phyloP scores from a whole-genome alignment of 2,329 filamentous ascomycete species.

The Sphaerulina vaccinii region DNA sequence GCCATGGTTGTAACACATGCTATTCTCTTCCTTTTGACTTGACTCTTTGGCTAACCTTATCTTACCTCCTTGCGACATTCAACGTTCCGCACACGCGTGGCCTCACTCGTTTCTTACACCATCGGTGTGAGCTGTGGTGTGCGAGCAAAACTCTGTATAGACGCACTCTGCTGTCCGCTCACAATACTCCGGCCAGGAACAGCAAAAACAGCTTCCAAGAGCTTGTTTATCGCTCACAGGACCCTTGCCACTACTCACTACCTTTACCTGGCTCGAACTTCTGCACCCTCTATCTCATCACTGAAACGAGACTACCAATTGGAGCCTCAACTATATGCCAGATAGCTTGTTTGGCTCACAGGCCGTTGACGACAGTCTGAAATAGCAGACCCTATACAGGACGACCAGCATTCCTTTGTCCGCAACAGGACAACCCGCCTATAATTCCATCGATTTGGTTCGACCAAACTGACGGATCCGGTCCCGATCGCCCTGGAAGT shows the following conservation, averaged over 20 bases:
- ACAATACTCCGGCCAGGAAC: not conserved
- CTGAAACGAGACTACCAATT: not conserved
- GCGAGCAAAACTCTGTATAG: not conserved
- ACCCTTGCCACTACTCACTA: not conserved
- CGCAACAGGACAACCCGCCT: not conserved
- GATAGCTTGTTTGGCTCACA: not conserved
- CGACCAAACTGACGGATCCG: slow-evolving; percentile 6
- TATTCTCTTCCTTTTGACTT: not conserved
- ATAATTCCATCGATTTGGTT: not conserved
- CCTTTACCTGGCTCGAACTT: not conserved
- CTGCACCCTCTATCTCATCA: not conserved
- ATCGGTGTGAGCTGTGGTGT: not conserved
- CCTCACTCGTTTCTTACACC: not conserved
- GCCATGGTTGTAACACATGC: not conserved
- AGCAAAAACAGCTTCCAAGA: not conserved
- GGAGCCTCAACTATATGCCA: not conserved
- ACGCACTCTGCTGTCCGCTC: not conserved
- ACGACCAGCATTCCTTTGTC: slow-evolving; percentile 8
- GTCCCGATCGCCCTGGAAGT: not conserved
- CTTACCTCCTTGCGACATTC: slow-evolving; percentile 1
- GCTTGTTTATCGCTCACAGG: not conserved
- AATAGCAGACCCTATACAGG: not conserved
- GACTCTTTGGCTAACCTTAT: not conserved
- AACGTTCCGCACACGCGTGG: slow-evolving; percentile 1
- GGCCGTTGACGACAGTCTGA: not conserved